Evolutionary conservation across 768 basidiomycete species (phyloP).

Genomic region (Suillus variegatus): DNA sequence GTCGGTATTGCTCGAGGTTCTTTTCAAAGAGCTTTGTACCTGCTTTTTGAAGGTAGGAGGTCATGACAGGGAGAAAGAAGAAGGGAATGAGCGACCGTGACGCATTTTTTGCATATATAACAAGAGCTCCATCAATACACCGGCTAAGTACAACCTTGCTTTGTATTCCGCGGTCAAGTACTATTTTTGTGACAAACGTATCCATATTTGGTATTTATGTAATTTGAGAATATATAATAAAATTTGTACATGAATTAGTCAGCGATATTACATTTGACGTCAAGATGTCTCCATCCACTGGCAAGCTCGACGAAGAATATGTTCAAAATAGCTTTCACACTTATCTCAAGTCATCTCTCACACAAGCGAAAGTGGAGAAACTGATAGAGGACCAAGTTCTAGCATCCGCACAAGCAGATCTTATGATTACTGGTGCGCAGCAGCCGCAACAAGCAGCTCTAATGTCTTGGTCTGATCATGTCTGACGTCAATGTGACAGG

Average conservation of each 20-base stretch:
- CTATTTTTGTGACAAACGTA: not conserved
- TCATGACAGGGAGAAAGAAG: slow-evolving; percentile 20
- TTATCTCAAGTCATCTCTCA: slow-evolving; percentile 77
- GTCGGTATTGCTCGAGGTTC: slow-evolving; percentile 66
- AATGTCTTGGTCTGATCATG: not conserved
- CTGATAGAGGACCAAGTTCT: slow-evolving; percentile 73
- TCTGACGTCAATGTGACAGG: slow-evolving; percentile 38
- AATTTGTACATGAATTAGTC: not conserved
- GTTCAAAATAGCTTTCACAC: slow-evolving; percentile 81
- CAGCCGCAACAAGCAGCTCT: not conserved
- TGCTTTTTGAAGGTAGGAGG: slow-evolving; percentile 39
- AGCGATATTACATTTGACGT: slow-evolving; percentile 1
- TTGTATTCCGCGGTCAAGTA: not conserved
- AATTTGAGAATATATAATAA: not conserved
- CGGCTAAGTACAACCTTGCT: not conserved
- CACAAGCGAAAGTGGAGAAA: slow-evolving; percentile 75
- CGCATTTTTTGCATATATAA: not conserved
- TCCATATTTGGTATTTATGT: not conserved
- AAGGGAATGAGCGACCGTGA: not conserved
- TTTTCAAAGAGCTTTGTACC: slow-evolving; percentile 63
- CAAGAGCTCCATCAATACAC: slow-evolving; percentile 4
- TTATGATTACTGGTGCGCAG: slow-evolving; percentile 81
- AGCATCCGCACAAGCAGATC: slow-evolving; percentile 76
- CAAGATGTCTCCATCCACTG: not conserved
- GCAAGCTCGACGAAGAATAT: slow-evolving; percentile 57